Evolutionary conservation across 2,329 filamentous ascomycete genomes (phyloP).

Genomic region (Cladosporium colombiae): DNA sequence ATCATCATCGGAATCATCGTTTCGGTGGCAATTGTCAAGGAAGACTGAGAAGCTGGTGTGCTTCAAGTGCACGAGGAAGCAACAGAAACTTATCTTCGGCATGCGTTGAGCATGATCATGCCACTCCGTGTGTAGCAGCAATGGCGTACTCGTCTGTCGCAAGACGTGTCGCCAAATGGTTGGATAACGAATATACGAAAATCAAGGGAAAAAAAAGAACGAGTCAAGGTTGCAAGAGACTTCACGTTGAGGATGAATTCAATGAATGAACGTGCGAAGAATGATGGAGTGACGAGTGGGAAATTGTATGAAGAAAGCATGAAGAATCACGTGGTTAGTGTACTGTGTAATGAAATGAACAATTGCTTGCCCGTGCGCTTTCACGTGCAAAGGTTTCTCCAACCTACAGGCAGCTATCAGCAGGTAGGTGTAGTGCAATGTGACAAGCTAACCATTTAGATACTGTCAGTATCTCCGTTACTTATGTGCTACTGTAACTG

Average conservation of each 20-base stretch:
- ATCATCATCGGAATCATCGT: constrained; percentile 19
- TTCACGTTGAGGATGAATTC: neutral
- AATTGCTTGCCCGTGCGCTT: neutral
- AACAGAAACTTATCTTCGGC: neutral
- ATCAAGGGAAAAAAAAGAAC: neutral
- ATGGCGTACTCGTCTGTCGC: neutral
- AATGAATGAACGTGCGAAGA: neutral
- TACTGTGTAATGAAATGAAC: neutral
- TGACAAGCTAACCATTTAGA: neutral
- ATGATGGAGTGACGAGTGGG: neutral
- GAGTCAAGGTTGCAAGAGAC: too few species aligned
- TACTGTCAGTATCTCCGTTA: too few species aligned
- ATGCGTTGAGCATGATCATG: neutral
- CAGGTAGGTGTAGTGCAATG: neutral
- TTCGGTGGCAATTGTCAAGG: constrained; percentile 2
- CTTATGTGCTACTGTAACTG: too few species aligned
- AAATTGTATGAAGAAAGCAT: neutral
- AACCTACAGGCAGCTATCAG: neutral
- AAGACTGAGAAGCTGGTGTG: neutral
- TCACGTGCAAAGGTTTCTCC: neutral
- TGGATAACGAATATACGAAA: neutral
- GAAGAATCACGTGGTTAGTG: too few species aligned
- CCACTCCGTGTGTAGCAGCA: neutral
- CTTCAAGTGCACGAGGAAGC: neutral
- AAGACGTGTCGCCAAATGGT: neutral